phyloP scores from a whole-genome alignment of 805 yeast genomes.

The Tetrapisispora nanseiensis region DNA sequence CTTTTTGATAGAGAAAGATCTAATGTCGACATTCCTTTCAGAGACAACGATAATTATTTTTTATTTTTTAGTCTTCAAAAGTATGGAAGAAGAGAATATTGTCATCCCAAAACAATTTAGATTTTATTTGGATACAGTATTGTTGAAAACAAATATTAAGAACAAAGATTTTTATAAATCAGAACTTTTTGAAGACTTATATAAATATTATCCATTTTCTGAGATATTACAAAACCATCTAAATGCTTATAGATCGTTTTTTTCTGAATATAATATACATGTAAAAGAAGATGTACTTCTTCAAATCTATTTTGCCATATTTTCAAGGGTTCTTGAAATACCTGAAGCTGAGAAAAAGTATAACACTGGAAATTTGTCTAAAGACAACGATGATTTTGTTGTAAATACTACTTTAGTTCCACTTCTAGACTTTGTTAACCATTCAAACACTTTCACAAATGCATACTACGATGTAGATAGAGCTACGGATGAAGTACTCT shows the following conservation, averaged over 20 bases:
- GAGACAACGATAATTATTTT: conserved; percentile 18
- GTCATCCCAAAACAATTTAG: conserved; percentile 13
- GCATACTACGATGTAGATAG: conserved; percentile 55
- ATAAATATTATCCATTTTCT: not conserved
- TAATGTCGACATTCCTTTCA: conserved; percentile 8
- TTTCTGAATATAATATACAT: conserved; percentile 6
- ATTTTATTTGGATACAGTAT: conserved; percentile 16
- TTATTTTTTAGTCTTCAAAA: conserved; percentile 12
- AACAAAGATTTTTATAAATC: conserved; percentile 4
- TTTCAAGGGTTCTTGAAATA: conserved; percentile 55
- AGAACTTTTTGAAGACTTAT: not conserved
- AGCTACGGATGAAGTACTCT: conserved; percentile 33
- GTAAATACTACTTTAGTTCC: conserved; percentile 55
- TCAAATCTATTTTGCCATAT: conserved; percentile 36
- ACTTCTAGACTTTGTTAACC: conserved; percentile 59
- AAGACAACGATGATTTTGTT: conserved; percentile 31
- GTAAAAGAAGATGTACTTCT: conserved; percentile 4
- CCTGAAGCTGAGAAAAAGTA: conserved; percentile 34
- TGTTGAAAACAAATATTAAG: conserved; percentile 11
- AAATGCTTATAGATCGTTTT: conserved; percentile 26
- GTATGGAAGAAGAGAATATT: conserved; percentile 5
- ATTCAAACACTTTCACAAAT: conserved; percentile 36
- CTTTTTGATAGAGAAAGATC: not conserved
- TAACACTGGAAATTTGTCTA: conserved; percentile 29
- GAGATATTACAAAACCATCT: conserved; percentile 8